phyloP scores from a whole-genome alignment of 495 filamentous ascomycete genomes.

The Talaromyces adpressus region DNA sequence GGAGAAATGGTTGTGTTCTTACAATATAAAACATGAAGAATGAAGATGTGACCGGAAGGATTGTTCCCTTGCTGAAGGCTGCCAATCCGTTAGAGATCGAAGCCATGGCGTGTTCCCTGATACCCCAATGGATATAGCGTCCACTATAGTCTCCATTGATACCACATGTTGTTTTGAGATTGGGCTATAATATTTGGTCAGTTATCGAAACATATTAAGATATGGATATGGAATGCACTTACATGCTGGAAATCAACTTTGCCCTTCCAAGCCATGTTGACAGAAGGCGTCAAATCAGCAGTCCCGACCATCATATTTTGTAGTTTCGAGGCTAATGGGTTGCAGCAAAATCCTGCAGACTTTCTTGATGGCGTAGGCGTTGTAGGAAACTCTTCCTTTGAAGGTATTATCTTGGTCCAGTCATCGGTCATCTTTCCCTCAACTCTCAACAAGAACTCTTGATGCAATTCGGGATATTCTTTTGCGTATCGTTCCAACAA shows the following conservation, averaged over 20 bases:
- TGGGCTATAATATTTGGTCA: conserved; percentile 21
- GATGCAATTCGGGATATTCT: conserved; percentile 37
- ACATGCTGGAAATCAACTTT: conserved; percentile 49
- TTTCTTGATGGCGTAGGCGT: conserved; percentile 42
- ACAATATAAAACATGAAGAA: conserved; percentile 58
- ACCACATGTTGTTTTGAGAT: conserved; percentile 34
- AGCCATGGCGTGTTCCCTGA: conserved; percentile 50
- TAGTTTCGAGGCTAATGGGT: conserved; percentile 39
- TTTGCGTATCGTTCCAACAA: conserved; percentile 32
- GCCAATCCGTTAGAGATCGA: conserved; percentile 48
- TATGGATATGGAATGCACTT: conserved; percentile 9
- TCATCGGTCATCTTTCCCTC: conserved; percentile 37
- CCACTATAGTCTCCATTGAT: conserved; percentile 44
- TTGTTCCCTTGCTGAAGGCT: conserved; percentile 40
- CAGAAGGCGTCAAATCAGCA: conserved; percentile 51
- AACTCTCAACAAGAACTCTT: conserved; percentile 39
- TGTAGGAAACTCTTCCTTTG: conserved; percentile 29
- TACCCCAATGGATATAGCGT: conserved; percentile 46
- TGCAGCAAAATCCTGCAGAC: conserved; percentile 43
- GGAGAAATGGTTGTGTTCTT: background rate
- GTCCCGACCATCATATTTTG: conserved; percentile 51
- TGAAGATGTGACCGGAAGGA: conserved; percentile 44
- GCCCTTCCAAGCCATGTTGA: conserved; percentile 49
- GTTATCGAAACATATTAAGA: background rate
- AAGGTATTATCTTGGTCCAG: conserved; percentile 38